phyloP scores from a whole-genome alignment of 108 stramenopile species.

The Chaetoceros muelleri region DNA sequence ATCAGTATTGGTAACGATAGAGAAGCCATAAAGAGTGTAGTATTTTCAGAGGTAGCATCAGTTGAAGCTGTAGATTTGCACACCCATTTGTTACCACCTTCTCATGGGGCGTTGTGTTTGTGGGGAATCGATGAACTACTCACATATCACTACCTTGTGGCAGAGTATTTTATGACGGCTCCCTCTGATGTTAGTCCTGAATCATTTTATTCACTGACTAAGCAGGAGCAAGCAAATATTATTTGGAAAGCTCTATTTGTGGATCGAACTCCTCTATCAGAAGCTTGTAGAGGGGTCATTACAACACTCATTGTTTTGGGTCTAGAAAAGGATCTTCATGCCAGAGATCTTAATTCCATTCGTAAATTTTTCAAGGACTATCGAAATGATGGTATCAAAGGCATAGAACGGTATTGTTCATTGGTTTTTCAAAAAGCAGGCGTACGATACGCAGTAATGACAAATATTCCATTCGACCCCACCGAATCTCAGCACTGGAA shows the following conservation, averaged over 20 bases:
- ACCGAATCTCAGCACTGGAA: constrained; percentile 67
- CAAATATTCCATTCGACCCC: constrained; percentile 87
- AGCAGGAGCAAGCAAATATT: constrained; percentile 55
- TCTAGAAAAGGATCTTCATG: constrained; percentile 23
- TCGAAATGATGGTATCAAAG: constrained; percentile 33
- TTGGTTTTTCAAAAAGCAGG: constrained; percentile 45
- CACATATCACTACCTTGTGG: constrained; percentile 89
- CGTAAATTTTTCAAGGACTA: constrained; percentile 38
- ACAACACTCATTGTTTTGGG: constrained; percentile 60
- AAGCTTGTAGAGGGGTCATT: constrained; percentile 79
- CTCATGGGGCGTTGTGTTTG: constrained; percentile 67
- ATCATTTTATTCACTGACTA: constrained; percentile 38
- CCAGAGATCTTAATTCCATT: constrained; percentile 59
- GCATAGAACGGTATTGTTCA: constrained; percentile 40
- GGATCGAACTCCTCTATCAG: constrained; percentile 68
- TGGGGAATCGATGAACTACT: constrained; percentile 87
- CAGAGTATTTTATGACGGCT: constrained; percentile 85
- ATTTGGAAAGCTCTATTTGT: constrained; percentile 84
- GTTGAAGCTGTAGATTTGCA: constrained; percentile 73
- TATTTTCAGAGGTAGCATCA: constrained; percentile 45
- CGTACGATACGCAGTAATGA: constrained; percentile 81
- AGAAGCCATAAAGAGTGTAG: constrained; percentile 29
- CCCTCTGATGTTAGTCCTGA: constrained; percentile 45
- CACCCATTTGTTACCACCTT: constrained; percentile 84
- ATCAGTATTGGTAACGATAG: constrained; percentile 1